Percentiles rank a stretch among this genome's conserved stretches.
Evolutionary conservation across 2,329 filamentous ascomycete genomes (phyloP).

Genomic region (Epichloe sibirici): DNA sequence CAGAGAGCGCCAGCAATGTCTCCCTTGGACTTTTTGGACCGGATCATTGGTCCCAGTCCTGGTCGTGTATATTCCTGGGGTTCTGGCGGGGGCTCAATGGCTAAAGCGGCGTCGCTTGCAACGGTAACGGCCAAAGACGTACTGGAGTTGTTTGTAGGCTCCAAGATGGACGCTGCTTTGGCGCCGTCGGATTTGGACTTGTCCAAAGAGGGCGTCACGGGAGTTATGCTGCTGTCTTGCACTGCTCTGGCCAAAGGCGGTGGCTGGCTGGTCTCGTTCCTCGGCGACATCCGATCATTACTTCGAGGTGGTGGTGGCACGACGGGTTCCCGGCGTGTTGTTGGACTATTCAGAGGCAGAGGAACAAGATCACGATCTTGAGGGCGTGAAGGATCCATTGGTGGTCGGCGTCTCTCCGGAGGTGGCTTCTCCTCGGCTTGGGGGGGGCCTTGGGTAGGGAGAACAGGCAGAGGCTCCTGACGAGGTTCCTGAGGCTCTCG

Average conservation of each 20-base stretch:
- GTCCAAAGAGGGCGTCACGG: constrained; percentile 13
- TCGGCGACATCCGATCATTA: constrained; percentile 34
- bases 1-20: constrained; percentile 66
- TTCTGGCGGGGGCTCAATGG: constrained; percentile 12
- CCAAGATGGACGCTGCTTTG: constrained; percentile 3
- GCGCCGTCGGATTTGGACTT: constrained; percentile 5
- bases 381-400: constrained; percentile 49
- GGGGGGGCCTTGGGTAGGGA: background rate
- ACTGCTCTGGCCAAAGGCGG: background rate
- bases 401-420: constrained; percentile 53
- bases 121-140: constrained; percentile 15
- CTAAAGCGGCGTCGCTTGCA: constrained; percentile 14
- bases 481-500: constrained; percentile 10
- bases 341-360: constrained; percentile 43
- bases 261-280: constrained; percentile 26
- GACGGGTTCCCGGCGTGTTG: constrained; percentile 30
- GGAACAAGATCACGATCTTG: constrained; percentile 44
- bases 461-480: constrained; percentile 6
- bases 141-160: constrained; percentile 10
- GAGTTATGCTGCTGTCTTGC: constrained; percentile 15
- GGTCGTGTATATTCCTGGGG: constrained; percentile 41
- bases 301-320: constrained; percentile 40
- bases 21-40: constrained; percentile 58
- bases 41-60: constrained; percentile 83
- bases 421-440: constrained; percentile 30